These are phyloP conservation scores for Cercospora beticola DNA, from an alignment of 2,329 filamentous ascomycete genomes.

Conservation along the genomic window DNA sequence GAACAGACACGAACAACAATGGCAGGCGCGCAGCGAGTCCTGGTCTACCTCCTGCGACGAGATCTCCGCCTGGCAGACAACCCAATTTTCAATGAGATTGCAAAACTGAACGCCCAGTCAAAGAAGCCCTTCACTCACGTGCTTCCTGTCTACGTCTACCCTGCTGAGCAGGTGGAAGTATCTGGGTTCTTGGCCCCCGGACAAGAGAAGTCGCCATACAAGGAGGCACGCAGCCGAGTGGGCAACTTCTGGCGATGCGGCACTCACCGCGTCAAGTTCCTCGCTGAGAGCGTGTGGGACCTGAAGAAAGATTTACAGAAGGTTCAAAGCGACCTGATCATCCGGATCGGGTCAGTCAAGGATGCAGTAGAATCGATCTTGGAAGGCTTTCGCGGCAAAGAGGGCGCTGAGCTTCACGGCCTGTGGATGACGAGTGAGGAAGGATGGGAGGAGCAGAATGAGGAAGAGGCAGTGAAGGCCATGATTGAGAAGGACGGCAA, in stretches of 20 bases:
- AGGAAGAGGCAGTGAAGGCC: slow-evolving; percentile 58
- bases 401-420: slow-evolving; percentile 54
- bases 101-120: slow-evolving; percentile 49
- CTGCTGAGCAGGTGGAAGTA: slow-evolving; percentile 69
- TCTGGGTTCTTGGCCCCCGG: slow-evolving; percentile 65
- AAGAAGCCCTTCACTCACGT: slow-evolving; percentile 59
- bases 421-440: slow-evolving; percentile 76
- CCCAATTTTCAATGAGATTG: slow-evolving; percentile 63
- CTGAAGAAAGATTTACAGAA: slow-evolving; percentile 62
- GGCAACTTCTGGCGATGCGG: slow-evolving; percentile 73
- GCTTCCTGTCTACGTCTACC: slow-evolving; percentile 68
- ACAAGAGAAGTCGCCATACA: slow-evolving; percentile 61
- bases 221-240: slow-evolving; percentile 64
- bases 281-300: slow-evolving; percentile 72
- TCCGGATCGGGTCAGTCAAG: slow-evolving; percentile 62
- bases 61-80: slow-evolving; percentile 75
- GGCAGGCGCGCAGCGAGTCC: slow-evolving; percentile 43
- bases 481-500: slow-evolving; percentile 55
- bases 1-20: slow-evolving; percentile 6
- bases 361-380: slow-evolving; percentile 63
- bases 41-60: slow-evolving; percentile 70
- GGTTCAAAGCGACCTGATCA: slow-evolving; percentile 59
- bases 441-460: slow-evolving; percentile 65
- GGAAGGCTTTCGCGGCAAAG: slow-evolving; percentile 42
- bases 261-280: slow-evolving; percentile 68